These are phyloP conservation scores for Cladosporium cucumerinum DNA, from an alignment of 2,329 filamentous ascomycete species.

Conservation along the genomic window DNA sequence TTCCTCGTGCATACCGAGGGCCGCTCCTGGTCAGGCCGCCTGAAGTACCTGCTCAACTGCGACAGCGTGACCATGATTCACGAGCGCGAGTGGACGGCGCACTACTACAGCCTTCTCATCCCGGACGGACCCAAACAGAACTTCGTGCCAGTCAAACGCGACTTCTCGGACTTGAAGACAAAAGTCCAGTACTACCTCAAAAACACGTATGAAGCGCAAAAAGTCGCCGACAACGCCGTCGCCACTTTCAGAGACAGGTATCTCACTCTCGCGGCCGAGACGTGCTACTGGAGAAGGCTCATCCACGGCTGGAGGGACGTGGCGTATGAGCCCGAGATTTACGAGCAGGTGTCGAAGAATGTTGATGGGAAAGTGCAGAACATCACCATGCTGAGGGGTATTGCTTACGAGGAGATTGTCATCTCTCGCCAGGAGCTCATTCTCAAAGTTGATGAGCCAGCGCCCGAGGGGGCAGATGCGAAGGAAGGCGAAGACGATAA, in stretches of 20 bases:
- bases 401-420: conserved; percentile 13
- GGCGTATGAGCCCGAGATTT: background rate
- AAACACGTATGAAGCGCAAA: conserved; percentile 18
- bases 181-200: conserved; percentile 15
- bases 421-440: background rate
- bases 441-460: background rate
- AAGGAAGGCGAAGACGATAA: background rate
- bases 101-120: conserved; percentile 29
- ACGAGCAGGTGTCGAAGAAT: conserved; percentile 10
- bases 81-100: conserved; percentile 26
- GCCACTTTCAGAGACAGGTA: conserved; percentile 30
- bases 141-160: conserved; percentile 26
- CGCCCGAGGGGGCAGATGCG: background rate
- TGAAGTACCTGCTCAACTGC: conserved; percentile 33
- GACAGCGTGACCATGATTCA: conserved; percentile 29
- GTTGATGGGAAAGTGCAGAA: conserved; percentile 2
- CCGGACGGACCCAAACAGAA: conserved; percentile 29
- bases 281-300: conserved; percentile 34
- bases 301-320: conserved; percentile 28
- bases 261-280: conserved; percentile 29
- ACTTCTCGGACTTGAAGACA: conserved; percentile 29
- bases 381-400: conserved; percentile 7
- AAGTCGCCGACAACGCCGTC: conserved; percentile 29
- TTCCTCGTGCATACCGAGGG: conserved; percentile 33
- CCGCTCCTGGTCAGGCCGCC: conserved; percentile 28